These are phyloP conservation scores for Paramarasmius palmivorus DNA, from an alignment of 1,284 basidiomycete species.

Conservation along the genomic window DNA sequence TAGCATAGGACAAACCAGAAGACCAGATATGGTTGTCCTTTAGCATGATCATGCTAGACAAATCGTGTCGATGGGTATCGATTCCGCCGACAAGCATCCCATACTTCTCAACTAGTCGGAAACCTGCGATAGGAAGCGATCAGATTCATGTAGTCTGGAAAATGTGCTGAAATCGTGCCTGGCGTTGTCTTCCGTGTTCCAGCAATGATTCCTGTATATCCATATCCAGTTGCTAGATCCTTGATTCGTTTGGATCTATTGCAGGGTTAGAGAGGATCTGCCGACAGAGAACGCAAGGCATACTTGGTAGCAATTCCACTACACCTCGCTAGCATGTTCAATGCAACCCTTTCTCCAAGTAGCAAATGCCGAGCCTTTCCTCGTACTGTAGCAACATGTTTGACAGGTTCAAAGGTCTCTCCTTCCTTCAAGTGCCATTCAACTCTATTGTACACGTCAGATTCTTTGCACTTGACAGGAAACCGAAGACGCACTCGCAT, in stretches of 20 bases:
- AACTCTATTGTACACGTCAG: constrained; percentile 54
- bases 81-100: constrained; percentile 98
- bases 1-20: constrained; percentile 53
- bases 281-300: constrained; percentile 25
- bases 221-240: constrained; percentile 77
- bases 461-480: constrained; percentile 5
- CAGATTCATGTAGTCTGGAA: constrained; percentile 23
- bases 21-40: constrained; percentile 99
- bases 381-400: constrained; percentile 89
- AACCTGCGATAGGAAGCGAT: constrained; percentile 51
- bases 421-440: constrained; percentile 94
- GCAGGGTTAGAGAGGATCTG: constrained; percentile 6
- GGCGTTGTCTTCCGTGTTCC: constrained; percentile 98
- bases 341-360: constrained; percentile 92
- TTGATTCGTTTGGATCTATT: constrained; percentile 78
- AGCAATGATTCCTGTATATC: constrained; percentile 89
- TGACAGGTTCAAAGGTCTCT: constrained; percentile 73
- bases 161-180: constrained; percentile 43
- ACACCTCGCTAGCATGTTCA: constrained; percentile 94
- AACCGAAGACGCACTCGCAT: constrained; percentile 71
- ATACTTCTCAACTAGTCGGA: constrained; percentile 97
- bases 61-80: constrained; percentile 94
- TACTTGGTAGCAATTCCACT: constrained; percentile 96
- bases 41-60: constrained; percentile 99
- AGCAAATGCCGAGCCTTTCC: constrained; percentile 89